A percentile compares a stretch with the other conserved stretches of the same genome.
These are phyloP conservation scores for Smallanthus sonchifolius DNA, from an alignment of 129 eudicot species.

Conservation along the genomic window DNA sequence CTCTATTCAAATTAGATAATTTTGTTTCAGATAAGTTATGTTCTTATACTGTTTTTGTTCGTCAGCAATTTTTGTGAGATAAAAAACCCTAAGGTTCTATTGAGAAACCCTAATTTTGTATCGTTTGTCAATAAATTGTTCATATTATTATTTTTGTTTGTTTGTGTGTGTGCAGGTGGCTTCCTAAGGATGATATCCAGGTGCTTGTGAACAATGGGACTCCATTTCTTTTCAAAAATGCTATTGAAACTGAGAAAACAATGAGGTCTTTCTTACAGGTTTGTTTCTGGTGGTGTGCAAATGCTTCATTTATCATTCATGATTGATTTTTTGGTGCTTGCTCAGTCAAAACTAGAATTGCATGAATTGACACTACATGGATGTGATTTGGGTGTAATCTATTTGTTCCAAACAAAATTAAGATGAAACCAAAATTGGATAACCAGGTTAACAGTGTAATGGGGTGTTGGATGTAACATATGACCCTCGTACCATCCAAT, in stretches of 20 bases:
- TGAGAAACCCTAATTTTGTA: background rate
- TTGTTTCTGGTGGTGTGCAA: background rate
- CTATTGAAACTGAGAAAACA: constrained; percentile 52
- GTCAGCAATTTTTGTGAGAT: background rate
- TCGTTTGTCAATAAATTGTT: background rate
- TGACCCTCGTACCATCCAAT: background rate
- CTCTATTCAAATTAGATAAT: background rate
- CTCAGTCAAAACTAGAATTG: background rate
- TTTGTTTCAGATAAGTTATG: background rate
- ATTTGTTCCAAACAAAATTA: background rate
- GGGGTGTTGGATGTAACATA: background rate
- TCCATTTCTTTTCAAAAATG: constrained; percentile 71
- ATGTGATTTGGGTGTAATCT: background rate
- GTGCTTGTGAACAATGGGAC: constrained; percentile 62
- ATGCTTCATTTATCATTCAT: background rate
- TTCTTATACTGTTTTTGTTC: background rate
- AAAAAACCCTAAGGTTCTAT: background rate
- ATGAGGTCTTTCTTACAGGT: constrained; percentile 61
- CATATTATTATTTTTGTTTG: too few relatives aligned
- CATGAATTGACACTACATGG: background rate
- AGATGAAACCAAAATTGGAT: background rate
- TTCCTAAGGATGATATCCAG: constrained; percentile 63
- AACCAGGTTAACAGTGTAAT: background rate
- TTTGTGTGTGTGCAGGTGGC: constrained; percentile 41
- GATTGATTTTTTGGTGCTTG: background rate